Conservation (phyloP, 2,329 filamentous ascomycete species). For the Didymella lethalis region DNA sequence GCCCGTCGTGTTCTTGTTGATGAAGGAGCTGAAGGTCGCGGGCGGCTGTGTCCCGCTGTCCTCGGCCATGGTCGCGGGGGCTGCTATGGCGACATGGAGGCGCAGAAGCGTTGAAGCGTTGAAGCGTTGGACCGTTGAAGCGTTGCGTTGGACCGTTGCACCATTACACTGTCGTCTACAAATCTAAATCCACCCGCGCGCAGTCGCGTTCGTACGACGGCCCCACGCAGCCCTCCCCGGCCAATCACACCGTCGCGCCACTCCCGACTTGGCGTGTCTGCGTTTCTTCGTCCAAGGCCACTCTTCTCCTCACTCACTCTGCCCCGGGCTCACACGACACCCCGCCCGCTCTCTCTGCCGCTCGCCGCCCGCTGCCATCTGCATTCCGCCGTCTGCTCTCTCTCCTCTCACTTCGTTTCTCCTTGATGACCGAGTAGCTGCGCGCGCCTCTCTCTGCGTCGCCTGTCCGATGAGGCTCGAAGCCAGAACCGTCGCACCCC, state of each 20-base stretch:
- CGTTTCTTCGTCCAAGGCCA: slow-evolving; percentile 17
- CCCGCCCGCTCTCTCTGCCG: slow-evolving; percentile 22
- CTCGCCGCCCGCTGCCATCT: slow-evolving; percentile 27
- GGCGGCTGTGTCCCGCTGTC: slow-evolving; percentile 17
- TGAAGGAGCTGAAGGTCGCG: slow-evolving; percentile 39
- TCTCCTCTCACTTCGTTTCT: slow-evolving; percentile 22
- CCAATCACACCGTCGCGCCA: neutral
- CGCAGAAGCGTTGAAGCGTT: too few species aligned
- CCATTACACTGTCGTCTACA: neutral
- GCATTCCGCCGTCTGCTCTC: slow-evolving; percentile 37
- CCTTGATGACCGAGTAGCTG: neutral
- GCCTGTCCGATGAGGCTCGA: slow-evolving; percentile 83
- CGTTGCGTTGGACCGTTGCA: too few species aligned
- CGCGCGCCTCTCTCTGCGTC: slow-evolving; percentile 44
- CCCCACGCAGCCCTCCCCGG: neutral
- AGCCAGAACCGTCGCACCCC: slow-evolving; percentile 74
- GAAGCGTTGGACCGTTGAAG: too few species aligned
- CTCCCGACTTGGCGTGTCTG: slow-evolving; percentile 8
- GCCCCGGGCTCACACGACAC: slow-evolving; percentile 39
- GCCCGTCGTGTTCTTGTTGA: slow-evolving; percentile 54
- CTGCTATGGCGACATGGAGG: neutral
- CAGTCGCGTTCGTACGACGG: slow-evolving; percentile 13
- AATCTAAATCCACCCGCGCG: neutral
- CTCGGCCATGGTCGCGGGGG: slow-evolving; percentile 35
- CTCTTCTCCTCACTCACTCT: slow-evolving; percentile 6